phyloP scores from a whole-genome alignment of 2,329 filamentous ascomycete genomes.

The Cyphellophora europaea region DNA sequence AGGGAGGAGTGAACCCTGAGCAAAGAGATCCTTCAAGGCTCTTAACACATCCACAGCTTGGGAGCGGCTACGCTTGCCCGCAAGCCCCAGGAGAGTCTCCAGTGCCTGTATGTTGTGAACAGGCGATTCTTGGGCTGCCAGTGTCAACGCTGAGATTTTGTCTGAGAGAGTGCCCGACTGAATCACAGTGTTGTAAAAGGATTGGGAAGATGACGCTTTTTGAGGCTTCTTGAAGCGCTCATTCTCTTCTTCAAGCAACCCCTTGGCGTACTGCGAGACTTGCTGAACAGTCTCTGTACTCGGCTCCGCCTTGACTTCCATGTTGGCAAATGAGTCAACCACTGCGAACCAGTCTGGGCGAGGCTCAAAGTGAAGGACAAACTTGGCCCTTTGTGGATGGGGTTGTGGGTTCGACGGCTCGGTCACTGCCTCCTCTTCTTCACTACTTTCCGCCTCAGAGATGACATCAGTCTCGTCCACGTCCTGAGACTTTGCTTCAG shows the following conservation, averaged over 20 bases:
- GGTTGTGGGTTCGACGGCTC: conserved; percentile 12
- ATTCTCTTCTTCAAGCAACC: conserved; percentile 69
- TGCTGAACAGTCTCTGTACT: conserved; percentile 39
- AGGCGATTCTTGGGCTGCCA: conserved; percentile 92
- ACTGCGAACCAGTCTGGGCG: conserved; percentile 60
- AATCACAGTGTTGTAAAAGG: conserved; percentile 97
- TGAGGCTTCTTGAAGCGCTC: conserved; percentile 62
- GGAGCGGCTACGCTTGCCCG: conserved; percentile 87
- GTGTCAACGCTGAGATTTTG: conserved; percentile 88
- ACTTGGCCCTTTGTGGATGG: conserved; percentile 7
- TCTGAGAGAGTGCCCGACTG: conserved; percentile 90
- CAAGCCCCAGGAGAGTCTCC: conserved; percentile 70
- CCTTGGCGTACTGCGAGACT: conserved; percentile 58
- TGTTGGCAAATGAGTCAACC: conserved; percentile 33
- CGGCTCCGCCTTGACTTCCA: conserved; percentile 37
- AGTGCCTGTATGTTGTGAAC: conserved; percentile 85
- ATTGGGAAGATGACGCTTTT: conserved; percentile 73
- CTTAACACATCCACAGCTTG: conserved; percentile 89
- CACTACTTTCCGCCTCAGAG: conserved; percentile 29
- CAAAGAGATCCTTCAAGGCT: conserved; percentile 88
- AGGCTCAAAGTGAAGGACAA: conserved; percentile 37
- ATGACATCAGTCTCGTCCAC: conserved; percentile 26
- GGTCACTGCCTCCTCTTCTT: conserved; percentile 22
- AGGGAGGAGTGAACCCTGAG: conserved; percentile 77
- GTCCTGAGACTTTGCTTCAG: conserved; percentile 20